These are phyloP conservation scores for Physcomitrellopsis africana DNA, from an alignment of 225 moss, liverwort and hornwort genomes.

Conservation along the genomic window DNA sequence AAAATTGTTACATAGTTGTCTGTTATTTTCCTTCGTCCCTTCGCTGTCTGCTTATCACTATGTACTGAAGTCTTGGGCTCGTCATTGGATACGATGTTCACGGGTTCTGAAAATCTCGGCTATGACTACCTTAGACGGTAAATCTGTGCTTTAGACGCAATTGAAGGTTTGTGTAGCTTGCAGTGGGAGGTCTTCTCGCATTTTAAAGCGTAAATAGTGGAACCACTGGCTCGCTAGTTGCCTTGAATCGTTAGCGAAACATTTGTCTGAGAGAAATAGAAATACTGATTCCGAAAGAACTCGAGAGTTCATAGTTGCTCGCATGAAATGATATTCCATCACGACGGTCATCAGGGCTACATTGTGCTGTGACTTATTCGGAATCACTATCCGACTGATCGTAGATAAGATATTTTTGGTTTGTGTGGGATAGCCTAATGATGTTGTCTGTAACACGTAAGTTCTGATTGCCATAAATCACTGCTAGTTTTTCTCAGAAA, in stretches of 20 bases:
- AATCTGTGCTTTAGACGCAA: constrained; percentile 49
- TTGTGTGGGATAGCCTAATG: constrained; percentile 23
- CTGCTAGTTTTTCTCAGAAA: not conserved
- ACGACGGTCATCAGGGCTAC: constrained; percentile 35
- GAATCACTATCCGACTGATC: constrained; percentile 25
- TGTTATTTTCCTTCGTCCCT: too few relatives aligned
- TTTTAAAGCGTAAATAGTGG: not conserved
- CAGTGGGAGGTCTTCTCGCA: constrained; percentile 38
- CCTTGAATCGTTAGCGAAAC: constrained; percentile 53
- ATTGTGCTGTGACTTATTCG: constrained; percentile 21
- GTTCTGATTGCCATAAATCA: constrained; percentile 22
- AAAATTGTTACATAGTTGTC: too few relatives aligned
- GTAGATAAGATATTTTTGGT: not conserved
- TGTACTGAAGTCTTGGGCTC: too few relatives aligned
- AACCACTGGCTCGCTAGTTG: constrained; percentile 51
- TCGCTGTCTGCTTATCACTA: too few relatives aligned
- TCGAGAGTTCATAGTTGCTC: not conserved
- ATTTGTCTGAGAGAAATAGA: constrained; percentile 54
- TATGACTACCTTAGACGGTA: constrained; percentile 59
- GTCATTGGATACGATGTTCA: too few relatives aligned
- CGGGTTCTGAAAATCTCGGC: constrained; percentile 24
- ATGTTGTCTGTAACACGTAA: constrained; percentile 34
- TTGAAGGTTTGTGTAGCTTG: not conserved
- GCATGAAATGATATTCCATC: constrained; percentile 29
- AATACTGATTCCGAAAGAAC: not conserved